Base-by-base conservation (phyloP, 1,284 basidiomycete genomes). In the Thelephora terrestris region DNA sequence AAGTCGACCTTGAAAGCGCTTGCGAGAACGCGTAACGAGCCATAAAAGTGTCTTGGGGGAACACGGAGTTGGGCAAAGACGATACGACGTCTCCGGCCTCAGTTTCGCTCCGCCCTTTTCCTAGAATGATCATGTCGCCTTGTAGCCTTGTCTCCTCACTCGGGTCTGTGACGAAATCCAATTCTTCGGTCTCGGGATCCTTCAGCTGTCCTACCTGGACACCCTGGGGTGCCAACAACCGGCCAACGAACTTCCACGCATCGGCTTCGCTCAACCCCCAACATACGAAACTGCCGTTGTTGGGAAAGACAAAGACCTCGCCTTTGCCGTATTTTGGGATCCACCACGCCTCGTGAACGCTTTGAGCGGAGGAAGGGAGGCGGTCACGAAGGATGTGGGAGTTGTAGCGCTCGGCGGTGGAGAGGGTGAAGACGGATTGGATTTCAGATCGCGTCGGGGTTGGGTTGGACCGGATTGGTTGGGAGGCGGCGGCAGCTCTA, bases 1-100 rank as follows among this genome's bases (percentile, higher is more conserved):
- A 78, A 0, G 90, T 91, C 1, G 89, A 92, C 12, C 91, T 78
- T 1, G 91, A 86, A 10, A 95, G 75, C 0, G 91, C 90, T 58
- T 94, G 87, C 0, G 90, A 92, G 63, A 85, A 89, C 3, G 91
- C 84, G 61, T 94, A 95, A 27, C 91, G 83, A 1, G 84, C 87
- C 1, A 92, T 71, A 2, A 93, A 70, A 0, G 86, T 85, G 39
- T 81, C 74, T 36, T 63, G 60, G 1, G 84, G 82, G 38, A 84
- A 66, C 0, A 61, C 62, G 57, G 76, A 74, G 2, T 74, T 63
- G 2, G 74, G 71, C 16, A 79, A 62, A 12, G 25, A 23, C 21
- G 21, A 23, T 25, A 25, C 21, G 25, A 20, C 21, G 14, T 21
- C 20, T 4, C 25, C 17, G n/a, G 20, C 16, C 39, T 21, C 20